Conservation (phyloP, 1,284 basidiomycete species). For the Puccinia novopanici region DNA sequence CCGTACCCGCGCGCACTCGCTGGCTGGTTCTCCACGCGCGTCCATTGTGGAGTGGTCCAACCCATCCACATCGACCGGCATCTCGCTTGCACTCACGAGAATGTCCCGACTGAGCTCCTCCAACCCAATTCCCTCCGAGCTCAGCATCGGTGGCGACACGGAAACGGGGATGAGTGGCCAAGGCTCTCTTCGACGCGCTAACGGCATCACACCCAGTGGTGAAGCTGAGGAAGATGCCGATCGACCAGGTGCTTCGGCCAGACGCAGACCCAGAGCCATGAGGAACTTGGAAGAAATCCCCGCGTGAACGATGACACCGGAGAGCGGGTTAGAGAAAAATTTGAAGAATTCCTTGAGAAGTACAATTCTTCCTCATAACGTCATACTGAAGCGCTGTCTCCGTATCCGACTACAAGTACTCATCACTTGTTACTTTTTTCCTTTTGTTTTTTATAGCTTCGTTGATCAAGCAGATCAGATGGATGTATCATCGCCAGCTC, state of each 20-base stretch:
- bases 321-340: slow-evolving; percentile 85
- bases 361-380: slow-evolving; percentile 61
- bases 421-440: slow-evolving; percentile 46
- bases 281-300: slow-evolving; percentile 66
- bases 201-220: background rate
- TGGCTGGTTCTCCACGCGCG: background rate
- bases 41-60: no score
- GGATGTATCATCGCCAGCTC: slow-evolving; percentile 66
- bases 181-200: background rate
- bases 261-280: slow-evolving; percentile 16
- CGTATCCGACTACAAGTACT: background rate
- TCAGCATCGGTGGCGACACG: slow-evolving; percentile 2
- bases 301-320: slow-evolving; percentile 88
- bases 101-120: slow-evolving; percentile 37
- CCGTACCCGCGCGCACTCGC: background rate
- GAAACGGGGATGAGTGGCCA: slow-evolving; percentile 16
- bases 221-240: slow-evolving; percentile 33
- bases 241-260: background rate
- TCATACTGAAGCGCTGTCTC: background rate
- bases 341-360: slow-evolving; percentile 86
- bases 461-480: slow-evolving; percentile 41
- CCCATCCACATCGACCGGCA: background rate
- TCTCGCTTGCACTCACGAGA: background rate
- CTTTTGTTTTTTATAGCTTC: slow-evolving; percentile 28
- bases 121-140: slow-evolving; percentile 27